Conservation (phyloP, 352 stramenopile species). For the Pythium aristosporum region DNA sequence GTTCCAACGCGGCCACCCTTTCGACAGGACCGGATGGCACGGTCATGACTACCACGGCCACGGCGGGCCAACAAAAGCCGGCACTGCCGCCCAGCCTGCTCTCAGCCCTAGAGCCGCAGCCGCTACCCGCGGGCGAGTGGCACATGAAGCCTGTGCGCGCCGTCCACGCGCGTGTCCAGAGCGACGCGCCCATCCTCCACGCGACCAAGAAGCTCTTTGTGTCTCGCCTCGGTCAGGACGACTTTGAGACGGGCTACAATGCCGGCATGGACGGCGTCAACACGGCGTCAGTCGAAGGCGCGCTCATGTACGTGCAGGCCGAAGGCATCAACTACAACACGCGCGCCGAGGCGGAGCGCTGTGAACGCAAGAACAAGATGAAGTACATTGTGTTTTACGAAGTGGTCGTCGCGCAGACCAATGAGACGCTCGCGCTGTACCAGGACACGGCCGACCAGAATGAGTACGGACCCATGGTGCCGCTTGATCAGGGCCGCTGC, state of each 20-base stretch:
- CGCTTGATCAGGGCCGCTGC: conserved; percentile 67
- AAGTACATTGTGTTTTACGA: conserved; percentile 80
- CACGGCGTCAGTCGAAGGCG: conserved; percentile 53
- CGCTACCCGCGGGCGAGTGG: conserved; percentile 10
- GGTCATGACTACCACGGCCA: background rate
- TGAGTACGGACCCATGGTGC: conserved; percentile 63
- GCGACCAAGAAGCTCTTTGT: conserved; percentile 27
- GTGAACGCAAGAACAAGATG: conserved; percentile 54
- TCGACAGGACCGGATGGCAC: no score
- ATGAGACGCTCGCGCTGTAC: conserved; percentile 59
- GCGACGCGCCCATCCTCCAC: conserved; percentile 24
- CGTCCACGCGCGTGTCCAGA: conserved; percentile 27
- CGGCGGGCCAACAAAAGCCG: conserved; percentile 3
- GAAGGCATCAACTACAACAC: conserved; percentile 75
- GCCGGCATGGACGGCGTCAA: conserved; percentile 35
- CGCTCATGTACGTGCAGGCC: conserved; percentile 86
- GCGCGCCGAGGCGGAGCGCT: conserved; percentile 20
- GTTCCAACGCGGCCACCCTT: no score
- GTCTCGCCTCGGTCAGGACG: conserved; percentile 15
- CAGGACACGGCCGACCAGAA: conserved; percentile 36
- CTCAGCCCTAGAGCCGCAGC: conserved; percentile 7
- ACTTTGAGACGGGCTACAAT: conserved; percentile 14
- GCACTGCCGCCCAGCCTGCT: conserved; percentile 1
- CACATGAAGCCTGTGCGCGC: conserved; percentile 29
- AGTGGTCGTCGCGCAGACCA: conserved; percentile 58